These are phyloP conservation scores for Salicornia ramosissima DNA, from an alignment of 148 eudicot species.

Conservation along the genomic window DNA sequence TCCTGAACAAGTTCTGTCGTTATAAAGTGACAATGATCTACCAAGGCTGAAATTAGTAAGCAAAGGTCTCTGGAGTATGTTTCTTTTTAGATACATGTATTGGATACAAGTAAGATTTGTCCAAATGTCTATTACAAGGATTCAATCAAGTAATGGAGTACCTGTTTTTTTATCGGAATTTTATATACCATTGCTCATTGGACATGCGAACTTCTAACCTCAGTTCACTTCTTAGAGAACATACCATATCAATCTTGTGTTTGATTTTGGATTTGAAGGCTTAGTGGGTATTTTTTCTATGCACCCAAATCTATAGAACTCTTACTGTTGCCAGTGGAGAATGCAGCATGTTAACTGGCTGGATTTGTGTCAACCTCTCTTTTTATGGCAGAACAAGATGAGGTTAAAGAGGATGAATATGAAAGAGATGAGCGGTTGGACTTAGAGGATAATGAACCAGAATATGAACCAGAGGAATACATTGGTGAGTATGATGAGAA, in stretches of 20 bases:
- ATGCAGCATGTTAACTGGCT: conserved; percentile 36
- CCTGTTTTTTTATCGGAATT: conserved; percentile 2
- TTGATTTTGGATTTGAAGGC: conserved; percentile 20
- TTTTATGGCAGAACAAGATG: conserved; percentile 75
- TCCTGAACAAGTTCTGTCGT: conserved; percentile 7
- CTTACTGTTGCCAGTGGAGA: conserved; percentile 24
- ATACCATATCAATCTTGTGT: conserved; percentile 15
- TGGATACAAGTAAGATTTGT: conserved; percentile 14
- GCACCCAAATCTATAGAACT: conserved; percentile 22
- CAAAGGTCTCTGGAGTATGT: conserved; percentile 14
- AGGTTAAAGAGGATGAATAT: conserved; percentile 81
- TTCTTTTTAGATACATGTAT: conserved; percentile 10
- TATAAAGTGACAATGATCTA: conserved; percentile 3
- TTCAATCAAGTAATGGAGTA: conserved; percentile 12
- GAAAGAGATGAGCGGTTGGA: conserved; percentile 86
- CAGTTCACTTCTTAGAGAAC: not conserved
- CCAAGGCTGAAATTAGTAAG: conserved; percentile 7
- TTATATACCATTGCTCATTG: conserved; percentile 8
- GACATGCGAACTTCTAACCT: conserved; percentile 17
- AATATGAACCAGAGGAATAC: conserved; percentile 89
- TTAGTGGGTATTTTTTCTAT: conserved; percentile 10
- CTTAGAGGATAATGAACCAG: conserved; percentile 96
- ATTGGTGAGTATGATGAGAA: conserved; percentile 87
- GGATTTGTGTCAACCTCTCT: conserved; percentile 38
- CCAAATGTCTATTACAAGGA: conserved; percentile 10